Evolutionary conservation across 805 yeast species (phyloP).

Genomic region (Starmerella bacillaris): DNA sequence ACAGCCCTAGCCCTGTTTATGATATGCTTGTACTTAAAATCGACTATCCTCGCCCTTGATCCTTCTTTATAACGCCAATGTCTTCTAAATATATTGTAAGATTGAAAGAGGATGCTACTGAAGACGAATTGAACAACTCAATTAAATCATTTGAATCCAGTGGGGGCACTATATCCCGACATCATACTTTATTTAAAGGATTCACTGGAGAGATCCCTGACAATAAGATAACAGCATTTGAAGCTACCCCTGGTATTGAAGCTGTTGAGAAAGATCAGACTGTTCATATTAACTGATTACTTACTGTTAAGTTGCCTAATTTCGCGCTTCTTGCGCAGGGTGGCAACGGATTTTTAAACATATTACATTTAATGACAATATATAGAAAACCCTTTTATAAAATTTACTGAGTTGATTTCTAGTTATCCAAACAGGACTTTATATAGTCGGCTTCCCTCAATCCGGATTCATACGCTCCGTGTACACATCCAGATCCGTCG

Average conservation of each 20-base stretch:
- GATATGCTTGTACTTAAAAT: too few relatives aligned
- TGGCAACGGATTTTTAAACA: conserved; percentile 3
- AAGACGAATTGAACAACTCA: conserved; percentile 15
- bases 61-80: too few relatives aligned
- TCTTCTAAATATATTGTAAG: conserved; percentile 13
- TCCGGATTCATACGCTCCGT: conserved; percentile 78
- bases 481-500: conserved; percentile 84
- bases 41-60: too few relatives aligned
- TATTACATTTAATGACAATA: background rate
- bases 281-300: conserved; percentile 17
- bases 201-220: conserved; percentile 22
- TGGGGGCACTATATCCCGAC: conserved; percentile 20
- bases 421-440: too few relatives aligned
- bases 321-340: too few relatives aligned
- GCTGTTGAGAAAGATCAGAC: conserved; percentile 21
- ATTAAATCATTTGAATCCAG: conserved; percentile 14
- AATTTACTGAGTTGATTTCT: conserved; percentile 12
- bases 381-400: background rate
- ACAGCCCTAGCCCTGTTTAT: too few relatives aligned
- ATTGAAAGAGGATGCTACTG: conserved; percentile 15
- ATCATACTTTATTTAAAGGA: conserved; percentile 24
- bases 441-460: conserved; percentile 34
- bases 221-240: conserved; percentile 18
- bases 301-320: too few relatives aligned
- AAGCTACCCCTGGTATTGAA: conserved; percentile 16